These are phyloP conservation scores for Neurospora crassa DNA, from an alignment of 2,329 filamentous ascomycete species.

Conservation along the genomic window DNA sequence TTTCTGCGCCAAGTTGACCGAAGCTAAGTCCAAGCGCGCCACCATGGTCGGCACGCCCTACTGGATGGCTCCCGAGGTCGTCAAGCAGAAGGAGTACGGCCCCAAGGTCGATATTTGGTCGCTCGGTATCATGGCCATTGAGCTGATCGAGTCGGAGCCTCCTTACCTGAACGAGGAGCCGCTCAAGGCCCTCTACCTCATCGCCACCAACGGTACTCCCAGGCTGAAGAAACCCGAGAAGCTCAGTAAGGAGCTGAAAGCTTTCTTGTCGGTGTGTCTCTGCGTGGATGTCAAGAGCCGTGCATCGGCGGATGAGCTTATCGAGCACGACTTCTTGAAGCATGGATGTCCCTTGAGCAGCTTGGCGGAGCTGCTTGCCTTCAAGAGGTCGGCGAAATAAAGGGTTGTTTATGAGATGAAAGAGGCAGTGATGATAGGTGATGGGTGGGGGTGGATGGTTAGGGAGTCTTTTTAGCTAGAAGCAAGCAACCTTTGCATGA, in stretches of 20 bases:
- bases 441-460: not conserved
- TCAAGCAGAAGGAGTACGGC: slow-evolving; percentile 98
- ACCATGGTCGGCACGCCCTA: slow-evolving; percentile 99
- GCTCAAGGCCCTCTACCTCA: slow-evolving; percentile 91
- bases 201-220: slow-evolving; percentile 95
- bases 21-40: slow-evolving; percentile 91
- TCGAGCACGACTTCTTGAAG: slow-evolving; percentile 90
- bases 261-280: slow-evolving; percentile 89
- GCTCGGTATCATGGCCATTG: slow-evolving; percentile 97
- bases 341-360: slow-evolving; percentile 77
- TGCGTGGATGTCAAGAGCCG: slow-evolving; percentile 94
- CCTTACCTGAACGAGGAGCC: slow-evolving; percentile 98
- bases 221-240: slow-evolving; percentile 97
- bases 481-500: not conserved
- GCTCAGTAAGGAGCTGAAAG: slow-evolving; percentile 94
- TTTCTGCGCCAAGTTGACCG: slow-evolving; percentile 97
- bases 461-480: not conserved
- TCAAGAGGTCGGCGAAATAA: slow-evolving; percentile 66
- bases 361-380: slow-evolving; percentile 78
- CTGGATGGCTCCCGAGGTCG: slow-evolving; percentile 99
- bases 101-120: slow-evolving; percentile 99
- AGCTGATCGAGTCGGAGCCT: slow-evolving; percentile 98
- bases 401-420: not conserved
- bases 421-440: not conserved
- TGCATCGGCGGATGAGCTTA: slow-evolving; percentile 80